Evolutionary conservation across 768 basidiomycete species (phyloP).

Genomic region (Astraeus odoratus): DNA sequence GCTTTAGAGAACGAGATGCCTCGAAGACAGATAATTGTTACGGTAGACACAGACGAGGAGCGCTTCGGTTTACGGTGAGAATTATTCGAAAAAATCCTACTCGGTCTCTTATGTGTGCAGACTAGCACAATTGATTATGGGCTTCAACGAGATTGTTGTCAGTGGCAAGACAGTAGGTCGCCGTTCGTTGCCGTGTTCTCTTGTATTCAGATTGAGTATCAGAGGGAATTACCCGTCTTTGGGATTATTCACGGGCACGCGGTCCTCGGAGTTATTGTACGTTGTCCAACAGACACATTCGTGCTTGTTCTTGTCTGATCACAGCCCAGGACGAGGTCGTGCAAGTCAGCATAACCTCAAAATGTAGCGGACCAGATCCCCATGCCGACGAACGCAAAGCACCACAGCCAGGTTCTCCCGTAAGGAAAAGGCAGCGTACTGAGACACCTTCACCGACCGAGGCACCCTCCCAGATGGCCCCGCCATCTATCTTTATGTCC

Average conservation of each 20-base stretch:
- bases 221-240: slow-evolving; percentile 85
- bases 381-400: slow-evolving; percentile 11
- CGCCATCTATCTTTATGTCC: not conserved
- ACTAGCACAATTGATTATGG: slow-evolving; percentile 64
- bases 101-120: slow-evolving; percentile 29
- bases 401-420: slow-evolving; percentile 17
- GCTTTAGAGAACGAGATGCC: slow-evolving; percentile 67
- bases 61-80: slow-evolving; percentile 70
- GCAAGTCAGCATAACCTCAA: slow-evolving; percentile 8
- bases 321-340: slow-evolving; percentile 47
- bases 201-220: not conserved
- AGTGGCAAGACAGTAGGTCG: slow-evolving; percentile 46
- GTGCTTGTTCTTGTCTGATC: not conserved
- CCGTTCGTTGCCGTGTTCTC: not conserved
- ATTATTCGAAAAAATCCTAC: not conserved
- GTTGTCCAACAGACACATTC: slow-evolving; percentile 9
- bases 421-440: slow-evolving; percentile 21
- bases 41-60: slow-evolving; percentile 53
- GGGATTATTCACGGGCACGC: slow-evolving; percentile 60
- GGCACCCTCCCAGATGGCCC: slow-evolving; percentile 6
- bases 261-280: slow-evolving; percentile 70
- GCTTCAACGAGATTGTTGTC: slow-evolving; percentile 45
- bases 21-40: slow-evolving; percentile 49
- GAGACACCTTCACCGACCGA: slow-evolving; percentile 13
- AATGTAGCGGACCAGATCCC: slow-evolving; percentile 1